Conservation (phyloP, 805 yeast species). For the Pichia kluyveri region DNA sequence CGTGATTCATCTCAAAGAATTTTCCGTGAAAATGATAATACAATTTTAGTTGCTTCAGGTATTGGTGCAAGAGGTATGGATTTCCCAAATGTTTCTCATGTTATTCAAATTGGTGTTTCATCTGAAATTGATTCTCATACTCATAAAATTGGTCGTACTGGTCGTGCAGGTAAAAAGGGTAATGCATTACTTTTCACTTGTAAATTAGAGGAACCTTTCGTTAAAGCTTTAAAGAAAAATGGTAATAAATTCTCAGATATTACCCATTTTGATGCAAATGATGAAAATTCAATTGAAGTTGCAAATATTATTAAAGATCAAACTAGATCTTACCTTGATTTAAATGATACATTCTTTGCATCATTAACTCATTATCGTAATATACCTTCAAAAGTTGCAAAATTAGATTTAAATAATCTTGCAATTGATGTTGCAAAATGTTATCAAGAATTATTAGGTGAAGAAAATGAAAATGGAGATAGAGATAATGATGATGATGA, state of each 20-base stretch:
- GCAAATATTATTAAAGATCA: constrained; percentile 20
- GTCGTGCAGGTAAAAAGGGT: constrained; percentile 82
- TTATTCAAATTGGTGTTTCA: constrained; percentile 76
- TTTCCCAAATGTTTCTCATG: constrained; percentile 80
- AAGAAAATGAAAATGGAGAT: constrained; percentile 4
- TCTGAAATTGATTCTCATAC: constrained; percentile 68
- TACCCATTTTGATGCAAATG: constrained; percentile 29
- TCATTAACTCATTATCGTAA: constrained; percentile 14
- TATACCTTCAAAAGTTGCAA: constrained; percentile 20
- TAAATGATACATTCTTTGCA: constrained; percentile 11
- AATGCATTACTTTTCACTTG: constrained; percentile 54
- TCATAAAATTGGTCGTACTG: constrained; percentile 94
- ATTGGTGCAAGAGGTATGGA: constrained; percentile 97
- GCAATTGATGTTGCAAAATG: constrained; percentile 27
- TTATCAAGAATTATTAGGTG: constrained; percentile 20
- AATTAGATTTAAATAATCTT: constrained; percentile 23
- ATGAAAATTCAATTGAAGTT: constrained; percentile 28
- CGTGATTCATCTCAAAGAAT: constrained; percentile 33
- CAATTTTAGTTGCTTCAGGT: constrained; percentile 75
- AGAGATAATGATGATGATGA: constrained; percentile 1
- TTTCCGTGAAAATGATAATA: constrained; percentile 30
- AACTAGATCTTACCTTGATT: constrained; percentile 8
- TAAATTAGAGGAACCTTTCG: constrained; percentile 47
- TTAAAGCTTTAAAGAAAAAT: constrained; percentile 39
- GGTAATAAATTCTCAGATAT: constrained; percentile 46